Percentiles rank a stretch among this genome's conserved stretches.
Conservation (phyloP, 2,329 filamentous ascomycete species). For the Tolypocladium inflatum region DNA sequence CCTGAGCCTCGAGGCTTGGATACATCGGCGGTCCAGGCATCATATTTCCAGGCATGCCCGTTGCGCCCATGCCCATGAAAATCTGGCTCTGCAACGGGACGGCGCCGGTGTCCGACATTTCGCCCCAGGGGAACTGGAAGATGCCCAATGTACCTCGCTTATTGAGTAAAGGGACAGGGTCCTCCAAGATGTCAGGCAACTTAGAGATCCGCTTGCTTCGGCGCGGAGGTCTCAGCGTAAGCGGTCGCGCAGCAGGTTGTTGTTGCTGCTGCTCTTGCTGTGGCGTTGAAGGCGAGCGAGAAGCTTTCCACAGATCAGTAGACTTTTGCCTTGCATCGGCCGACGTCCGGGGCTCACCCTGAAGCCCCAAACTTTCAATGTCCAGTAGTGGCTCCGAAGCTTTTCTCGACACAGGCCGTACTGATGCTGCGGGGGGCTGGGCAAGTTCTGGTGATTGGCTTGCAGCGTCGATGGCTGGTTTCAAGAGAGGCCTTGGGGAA, state of each 20-base stretch:
- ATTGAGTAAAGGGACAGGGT: conserved; percentile 47
- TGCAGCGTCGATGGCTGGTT: neutral
- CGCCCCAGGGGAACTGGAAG: conserved; percentile 59
- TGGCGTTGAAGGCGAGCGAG: neutral
- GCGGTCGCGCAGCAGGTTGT: conserved; percentile 27
- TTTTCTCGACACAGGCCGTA: neutral
- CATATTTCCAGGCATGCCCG: conserved; percentile 44
- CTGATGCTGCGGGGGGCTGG: neutral
- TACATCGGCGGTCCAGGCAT: conserved; percentile 8
- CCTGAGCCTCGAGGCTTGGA: conserved; percentile 3
- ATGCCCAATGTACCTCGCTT: conserved; percentile 52
- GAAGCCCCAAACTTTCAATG: neutral
- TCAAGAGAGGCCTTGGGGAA: neutral
- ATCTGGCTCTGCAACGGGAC: conserved; percentile 15
- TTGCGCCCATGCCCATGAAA: conserved; percentile 20
- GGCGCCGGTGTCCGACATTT: conserved; percentile 47
- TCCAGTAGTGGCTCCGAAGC: neutral
- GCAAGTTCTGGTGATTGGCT: neutral
- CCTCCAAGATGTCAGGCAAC: conserved; percentile 55
- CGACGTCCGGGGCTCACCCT: too few relatives aligned
- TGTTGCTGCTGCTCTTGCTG: conserved; percentile 4
- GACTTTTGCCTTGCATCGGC: neutral
- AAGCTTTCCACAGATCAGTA: neutral
- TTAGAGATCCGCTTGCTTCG: conserved; percentile 46
- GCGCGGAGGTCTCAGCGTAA: conserved; percentile 44